Evolutionary conservation across 495 filamentous ascomycete species (phyloP), one percentile per base, ranked within the genome.

Genomic region (Hypoxylon trugodes): DNA sequence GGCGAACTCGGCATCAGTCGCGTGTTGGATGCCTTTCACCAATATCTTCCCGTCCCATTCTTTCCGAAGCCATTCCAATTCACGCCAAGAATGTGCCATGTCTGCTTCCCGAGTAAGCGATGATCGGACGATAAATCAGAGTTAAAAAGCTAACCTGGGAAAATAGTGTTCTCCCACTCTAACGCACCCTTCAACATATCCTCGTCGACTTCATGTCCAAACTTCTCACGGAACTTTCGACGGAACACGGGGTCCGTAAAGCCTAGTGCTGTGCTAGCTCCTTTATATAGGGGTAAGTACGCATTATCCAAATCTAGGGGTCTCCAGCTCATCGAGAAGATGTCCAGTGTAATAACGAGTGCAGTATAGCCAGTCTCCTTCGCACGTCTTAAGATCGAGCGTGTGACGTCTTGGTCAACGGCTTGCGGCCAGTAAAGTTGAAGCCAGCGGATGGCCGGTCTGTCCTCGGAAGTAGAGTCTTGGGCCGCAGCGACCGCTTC

Each of bases 401-500:
- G 68, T 0, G 88, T 90, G 50, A 89, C 71, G 3, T 86, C 80
- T 43, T 89, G 77, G 67, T 85, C 80, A 5, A 41, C 35, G 21
- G 41, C 25, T 15, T 75, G 69, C 0, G 86, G 86, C 88, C 87
- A 90, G 71, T 90, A 91, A 3, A 91, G 78, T 68, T 90, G 88
- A 61, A 82, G 90, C 84, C 86, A 81, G 49, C 83, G 69, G 12
- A 45, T 16, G 66, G 55, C 13, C 38, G 24, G 18, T 28, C 21
- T 12, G 21, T 53, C 76, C 50, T 70, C 77, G 0, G 75, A 79
- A 15, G 56, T 59, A 0, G 80, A 80, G 1, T 81, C 74, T 12
- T 82, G 73, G 43, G 82, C 80, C 19, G 81, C 77, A 37, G 71
- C 73, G 8, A 62, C 60, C 6, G 79, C 77, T 19, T 54, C 33